Conservation (phyloP, 208 protist species). For the Trypanosoma vivax region DNA sequence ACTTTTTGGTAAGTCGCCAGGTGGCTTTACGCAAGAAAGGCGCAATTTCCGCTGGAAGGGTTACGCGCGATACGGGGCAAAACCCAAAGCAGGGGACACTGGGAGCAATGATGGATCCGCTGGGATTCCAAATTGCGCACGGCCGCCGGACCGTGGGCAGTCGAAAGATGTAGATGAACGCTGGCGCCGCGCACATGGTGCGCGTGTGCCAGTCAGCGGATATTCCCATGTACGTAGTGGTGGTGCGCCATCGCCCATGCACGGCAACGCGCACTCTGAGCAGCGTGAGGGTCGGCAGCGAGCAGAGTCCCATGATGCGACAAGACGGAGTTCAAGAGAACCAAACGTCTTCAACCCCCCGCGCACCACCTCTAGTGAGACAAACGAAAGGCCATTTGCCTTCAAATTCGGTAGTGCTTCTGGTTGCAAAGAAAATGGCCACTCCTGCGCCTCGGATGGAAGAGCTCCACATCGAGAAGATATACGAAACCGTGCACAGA, state of each 20-base stretch:
- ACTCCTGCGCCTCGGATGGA: no score
- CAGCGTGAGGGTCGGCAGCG: conserved; percentile 10
- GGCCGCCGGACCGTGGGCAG: neutral
- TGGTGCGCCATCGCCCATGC: neutral
- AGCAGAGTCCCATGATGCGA: no score
- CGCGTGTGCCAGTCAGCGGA: conserved; percentile 57
- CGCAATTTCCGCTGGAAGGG: neutral
- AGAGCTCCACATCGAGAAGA: no score
- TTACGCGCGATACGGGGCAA: neutral
- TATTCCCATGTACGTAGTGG: conserved; percentile 23
- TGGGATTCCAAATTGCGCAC: neutral
- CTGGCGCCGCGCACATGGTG: conserved; percentile 52
- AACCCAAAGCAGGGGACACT: neutral
- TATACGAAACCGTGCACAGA: no score
- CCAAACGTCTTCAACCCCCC: neutral
- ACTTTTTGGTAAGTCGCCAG: conserved; percentile 43
- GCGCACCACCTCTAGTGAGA: no score
- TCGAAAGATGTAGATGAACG: conserved; percentile 26
- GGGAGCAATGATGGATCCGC: neutral
- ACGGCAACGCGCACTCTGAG: neutral
- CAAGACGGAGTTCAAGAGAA: no score
- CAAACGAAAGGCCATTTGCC: no score
- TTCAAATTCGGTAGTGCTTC: no score
- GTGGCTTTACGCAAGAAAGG: conserved; percentile 26
- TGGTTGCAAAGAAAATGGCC: no score